Evolutionary conservation across 2,329 filamentous ascomycete species (phyloP), one percentile per base, ranked within the genome.

Genomic region (Fusarium torulosum): DNA sequence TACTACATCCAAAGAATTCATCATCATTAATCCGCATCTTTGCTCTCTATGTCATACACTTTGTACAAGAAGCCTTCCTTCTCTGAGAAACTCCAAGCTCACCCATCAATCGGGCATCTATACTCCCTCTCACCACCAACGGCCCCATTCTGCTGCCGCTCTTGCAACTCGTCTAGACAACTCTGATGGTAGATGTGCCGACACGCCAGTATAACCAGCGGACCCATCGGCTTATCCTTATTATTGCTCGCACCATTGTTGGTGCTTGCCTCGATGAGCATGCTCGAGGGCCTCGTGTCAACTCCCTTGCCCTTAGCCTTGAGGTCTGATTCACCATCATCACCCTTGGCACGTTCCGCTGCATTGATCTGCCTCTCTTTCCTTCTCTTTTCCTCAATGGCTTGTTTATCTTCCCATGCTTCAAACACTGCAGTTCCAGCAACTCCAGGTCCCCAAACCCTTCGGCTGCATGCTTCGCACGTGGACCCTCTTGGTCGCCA

Each of bases 381-480:
- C 72, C 82, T 81, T 59, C 78, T 82, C 68, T 74, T 73, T 15
- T 83, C 80, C 53, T 87, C 85, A 2, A 78, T 71, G 2, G 79
- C 79, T 69, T 86, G 84, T 68, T 82, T 86, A 55, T 86, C 84
- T 76, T 96, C 89, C 94, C 93, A 98, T 1, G 90, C 90, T 50
- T 92, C 89, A 83, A 93, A 97, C 2, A 97, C 86, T 37, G 88
- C 86, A 1, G 88, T 86, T 0, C 92, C 91, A 4, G 78, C 75
- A 0, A 93, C 90, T 0, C 94, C 94, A 0, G 94, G 93, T 0
- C 96, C 96, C 95, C 96, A 99, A 3, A 94, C 86, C 8, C 94
- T 85, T 46, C 87, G 87, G 46, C 90, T 90, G 72, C 96, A 99
- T 1, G 89, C 90, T 78, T 97, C 95, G 75, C 96, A 99, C 0